Percentiles rank a stretch among this genome's conserved stretches.
Evolutionary conservation across 177 flowering plant genomes (phyloP).

Genomic region (Telopea speciosissima): DNA sequence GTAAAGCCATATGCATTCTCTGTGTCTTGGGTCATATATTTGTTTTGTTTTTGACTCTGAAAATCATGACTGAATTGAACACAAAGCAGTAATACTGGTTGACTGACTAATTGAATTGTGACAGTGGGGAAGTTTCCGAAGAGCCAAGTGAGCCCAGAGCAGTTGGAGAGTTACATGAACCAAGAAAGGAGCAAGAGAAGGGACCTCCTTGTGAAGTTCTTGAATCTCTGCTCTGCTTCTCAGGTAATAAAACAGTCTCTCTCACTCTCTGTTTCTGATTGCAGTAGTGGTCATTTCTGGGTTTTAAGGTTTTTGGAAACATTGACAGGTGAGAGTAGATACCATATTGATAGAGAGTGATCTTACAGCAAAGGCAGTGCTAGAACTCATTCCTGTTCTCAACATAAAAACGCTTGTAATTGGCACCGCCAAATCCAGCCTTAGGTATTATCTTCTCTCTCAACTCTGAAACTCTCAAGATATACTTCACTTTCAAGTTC

Average conservation of each 20-base stretch:
- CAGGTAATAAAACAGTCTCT: constrained; percentile 27
- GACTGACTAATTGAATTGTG: not conserved
- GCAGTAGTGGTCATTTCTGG: too few species aligned
- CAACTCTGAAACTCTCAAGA: not conserved
- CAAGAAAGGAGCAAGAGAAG: constrained; percentile 55
- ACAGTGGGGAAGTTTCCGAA: constrained; percentile 57
- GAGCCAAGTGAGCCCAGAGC: constrained; percentile 39
- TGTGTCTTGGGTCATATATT: too few species aligned
- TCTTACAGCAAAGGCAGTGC: constrained; percentile 43
- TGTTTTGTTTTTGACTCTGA: too few species aligned
- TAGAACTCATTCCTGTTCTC: constrained; percentile 68
- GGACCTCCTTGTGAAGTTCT: constrained; percentile 43
- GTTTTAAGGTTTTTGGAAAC: too few species aligned
- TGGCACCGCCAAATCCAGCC: constrained; percentile 47
- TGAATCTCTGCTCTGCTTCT: constrained; percentile 32
- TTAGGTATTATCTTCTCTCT: constrained; percentile 26
- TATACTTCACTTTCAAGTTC: too few species aligned
- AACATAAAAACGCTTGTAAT: constrained; percentile 55
- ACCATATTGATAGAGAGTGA: constrained; percentile 73
- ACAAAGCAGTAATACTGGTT: too few species aligned
- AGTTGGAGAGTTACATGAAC: constrained; percentile 42
- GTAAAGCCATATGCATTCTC: too few species aligned
- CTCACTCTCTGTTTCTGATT: too few species aligned
- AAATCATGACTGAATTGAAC: too few species aligned
- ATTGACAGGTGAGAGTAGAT: constrained; percentile 55